Percentiles rank a stretch among this genome's conserved stretches.
These are phyloP conservation scores for Orbilia ellipsospora DNA, from an alignment of 2,329 filamentous ascomycete genomes.

Conservation along the genomic window DNA sequence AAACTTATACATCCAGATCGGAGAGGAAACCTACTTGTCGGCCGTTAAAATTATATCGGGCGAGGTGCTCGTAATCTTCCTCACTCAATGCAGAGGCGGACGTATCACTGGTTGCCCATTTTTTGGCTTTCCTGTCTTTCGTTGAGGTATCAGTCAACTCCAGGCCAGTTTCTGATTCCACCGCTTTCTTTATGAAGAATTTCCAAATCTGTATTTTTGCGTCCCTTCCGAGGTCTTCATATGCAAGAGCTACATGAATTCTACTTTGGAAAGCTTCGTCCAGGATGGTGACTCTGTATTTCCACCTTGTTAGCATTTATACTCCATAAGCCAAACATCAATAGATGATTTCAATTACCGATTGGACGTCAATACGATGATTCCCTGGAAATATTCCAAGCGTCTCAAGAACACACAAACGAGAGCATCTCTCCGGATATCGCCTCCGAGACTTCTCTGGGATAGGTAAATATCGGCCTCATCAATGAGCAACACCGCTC, in stretches of 20 bases:
- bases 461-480: conserved; percentile 88
- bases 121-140: conserved; percentile 58
- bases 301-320: no score
- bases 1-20: neutral
- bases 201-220: conserved; percentile 84
- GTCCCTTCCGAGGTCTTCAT: conserved; percentile 77
- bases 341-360: conserved; percentile 60
- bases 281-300: conserved; percentile 73
- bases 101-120: conserved; percentile 69
- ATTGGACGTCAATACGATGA: conserved; percentile 89
- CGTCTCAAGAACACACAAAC: conserved; percentile 85
- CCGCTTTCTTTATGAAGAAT: conserved; percentile 76
- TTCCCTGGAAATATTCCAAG: conserved; percentile 91
- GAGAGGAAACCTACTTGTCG: conserved; percentile 62
- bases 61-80: conserved; percentile 73
- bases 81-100: conserved; percentile 69
- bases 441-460: conserved; percentile 78
- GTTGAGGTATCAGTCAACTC: neutral
- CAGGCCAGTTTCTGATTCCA: neutral
- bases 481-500: conserved; percentile 83
- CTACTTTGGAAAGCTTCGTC: conserved; percentile 90
- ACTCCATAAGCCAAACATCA: no score
- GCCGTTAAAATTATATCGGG: conserved; percentile 76
- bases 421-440: conserved; percentile 84
- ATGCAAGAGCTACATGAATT: conserved; percentile 82